Conservation (phyloP, 2,329 filamentous ascomycete species). For the Plenodomus lindquistii region DNA sequence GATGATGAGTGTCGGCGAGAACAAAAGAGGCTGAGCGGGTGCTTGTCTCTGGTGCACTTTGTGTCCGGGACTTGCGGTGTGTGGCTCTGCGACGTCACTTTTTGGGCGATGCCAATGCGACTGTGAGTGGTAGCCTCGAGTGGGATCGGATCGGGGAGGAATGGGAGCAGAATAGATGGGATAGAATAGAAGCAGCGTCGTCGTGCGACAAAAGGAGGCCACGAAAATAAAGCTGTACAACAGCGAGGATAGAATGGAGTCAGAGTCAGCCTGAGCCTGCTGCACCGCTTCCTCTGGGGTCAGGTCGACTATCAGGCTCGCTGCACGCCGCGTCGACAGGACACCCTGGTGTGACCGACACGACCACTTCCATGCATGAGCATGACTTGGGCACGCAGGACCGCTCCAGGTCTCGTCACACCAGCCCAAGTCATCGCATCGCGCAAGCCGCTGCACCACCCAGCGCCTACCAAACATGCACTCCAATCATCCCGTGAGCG, state of each 20-base stretch:
- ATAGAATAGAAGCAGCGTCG: background rate
- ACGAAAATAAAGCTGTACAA: constrained; percentile 5
- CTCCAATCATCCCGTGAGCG: constrained; percentile 27
- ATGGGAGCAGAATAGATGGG: background rate
- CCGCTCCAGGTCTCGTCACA: no score
- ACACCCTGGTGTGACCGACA: background rate
- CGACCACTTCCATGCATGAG: constrained; percentile 9
- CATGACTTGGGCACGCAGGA: no score
- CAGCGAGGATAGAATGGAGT: background rate
- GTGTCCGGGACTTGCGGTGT: constrained; percentile 20
- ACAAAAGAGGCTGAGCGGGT: constrained; percentile 16
- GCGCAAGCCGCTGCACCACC: constrained; percentile 22
- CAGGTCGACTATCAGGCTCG: constrained; percentile 13
- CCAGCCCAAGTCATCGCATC: constrained; percentile 19
- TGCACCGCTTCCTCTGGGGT: constrained; percentile 2
- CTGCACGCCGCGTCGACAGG: constrained; percentile 2
- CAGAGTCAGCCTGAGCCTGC: constrained; percentile 5
- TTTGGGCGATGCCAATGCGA: constrained; percentile 12
- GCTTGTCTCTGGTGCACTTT: constrained; percentile 2
- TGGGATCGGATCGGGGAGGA: background rate
- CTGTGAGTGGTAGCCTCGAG: constrained; percentile 4
- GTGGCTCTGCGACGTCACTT: constrained; percentile 24
- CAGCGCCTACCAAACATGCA: constrained; percentile 37
- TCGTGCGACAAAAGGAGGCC: no score
- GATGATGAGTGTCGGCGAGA: constrained; percentile 5